Evolutionary conservation across 306 rosid genomes (phyloP).

Genomic region (Gastrolobium bilobum): DNA sequence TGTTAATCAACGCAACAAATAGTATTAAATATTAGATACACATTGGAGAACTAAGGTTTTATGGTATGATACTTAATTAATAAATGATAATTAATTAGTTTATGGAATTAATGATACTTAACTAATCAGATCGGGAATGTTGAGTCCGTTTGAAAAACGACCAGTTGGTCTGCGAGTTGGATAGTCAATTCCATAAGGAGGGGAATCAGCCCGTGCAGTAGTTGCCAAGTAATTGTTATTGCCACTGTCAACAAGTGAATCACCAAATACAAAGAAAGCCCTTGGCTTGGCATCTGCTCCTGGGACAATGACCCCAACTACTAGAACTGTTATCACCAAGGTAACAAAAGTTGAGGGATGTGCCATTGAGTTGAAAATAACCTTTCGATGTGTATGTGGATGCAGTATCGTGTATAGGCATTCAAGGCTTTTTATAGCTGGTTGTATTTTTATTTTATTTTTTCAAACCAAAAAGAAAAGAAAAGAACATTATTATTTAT

Average conservation of each 20-base stretch:
- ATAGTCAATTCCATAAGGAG: constrained; percentile 77
- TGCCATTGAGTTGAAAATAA: constrained; percentile 30
- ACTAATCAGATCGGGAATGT: constrained; percentile 76
- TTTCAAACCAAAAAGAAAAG: neutral
- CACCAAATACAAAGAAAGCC: constrained; percentile 77
- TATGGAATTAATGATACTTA: neutral
- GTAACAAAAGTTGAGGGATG: constrained; percentile 14
- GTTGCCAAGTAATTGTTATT: constrained; percentile 73
- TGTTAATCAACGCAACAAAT: constrained; percentile 29
- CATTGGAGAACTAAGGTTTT: neutral
- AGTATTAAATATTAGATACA: neutral
- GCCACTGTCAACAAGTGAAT: constrained; percentile 76
- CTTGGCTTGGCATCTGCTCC: constrained; percentile 44
- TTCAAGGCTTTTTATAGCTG: constrained; percentile 49
- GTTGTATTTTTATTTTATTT: neutral
- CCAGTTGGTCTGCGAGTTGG: constrained; percentile 68
- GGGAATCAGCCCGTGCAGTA: constrained; percentile 74
- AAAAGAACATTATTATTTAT: neutral
- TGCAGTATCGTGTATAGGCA: neutral
- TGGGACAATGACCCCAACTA: constrained; percentile 36
- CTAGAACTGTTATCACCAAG: neutral
- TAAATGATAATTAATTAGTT: neutral
- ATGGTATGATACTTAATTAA: neutral
- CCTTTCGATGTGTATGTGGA: constrained; percentile 26
- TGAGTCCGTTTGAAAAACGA: constrained; percentile 78